phyloP scores from a whole-genome alignment of 2,329 filamentous ascomycete genomes.

The Metarhizium rileyi region DNA sequence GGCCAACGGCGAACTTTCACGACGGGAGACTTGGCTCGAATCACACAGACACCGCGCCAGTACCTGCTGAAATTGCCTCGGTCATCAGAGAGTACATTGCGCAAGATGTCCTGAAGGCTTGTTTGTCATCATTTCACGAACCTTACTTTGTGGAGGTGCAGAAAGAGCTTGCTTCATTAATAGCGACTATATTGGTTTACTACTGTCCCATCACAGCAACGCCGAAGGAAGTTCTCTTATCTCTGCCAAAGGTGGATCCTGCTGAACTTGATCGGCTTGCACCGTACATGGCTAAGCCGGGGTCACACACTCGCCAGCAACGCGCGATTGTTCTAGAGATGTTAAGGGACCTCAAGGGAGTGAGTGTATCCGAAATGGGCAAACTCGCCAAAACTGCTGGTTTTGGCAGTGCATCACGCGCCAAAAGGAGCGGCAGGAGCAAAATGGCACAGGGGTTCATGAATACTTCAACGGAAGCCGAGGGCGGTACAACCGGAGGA shows the following conservation, averaged over 20 bases:
- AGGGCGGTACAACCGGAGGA: constrained; percentile 18
- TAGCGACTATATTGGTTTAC: constrained; percentile 72
- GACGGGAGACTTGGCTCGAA: constrained; percentile 17
- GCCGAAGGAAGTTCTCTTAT: constrained; percentile 66
- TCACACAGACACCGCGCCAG: constrained; percentile 31
- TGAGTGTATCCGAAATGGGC: constrained; percentile 89
- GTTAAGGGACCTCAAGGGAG: constrained; percentile 75
- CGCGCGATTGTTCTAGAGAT: constrained; percentile 74
- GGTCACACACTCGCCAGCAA: constrained; percentile 62
- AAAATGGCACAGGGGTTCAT: constrained; percentile 59
- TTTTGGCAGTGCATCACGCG: constrained; percentile 17
- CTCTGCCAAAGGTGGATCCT: constrained; percentile 65
- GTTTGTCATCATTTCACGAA: constrained; percentile 84
- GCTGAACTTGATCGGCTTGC: constrained; percentile 57
- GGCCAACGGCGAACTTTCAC: constrained; percentile 11
- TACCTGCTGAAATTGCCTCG: constrained; percentile 43
- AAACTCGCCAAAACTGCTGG: constrained; percentile 55
- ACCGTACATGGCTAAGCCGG: constrained; percentile 47
- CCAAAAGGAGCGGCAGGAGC: constrained; percentile 20
- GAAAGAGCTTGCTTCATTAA: constrained; percentile 79
- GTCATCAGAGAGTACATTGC: constrained; percentile 85
- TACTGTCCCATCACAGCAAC: constrained; percentile 63
- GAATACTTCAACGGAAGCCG: constrained; percentile 35
- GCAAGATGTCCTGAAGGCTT: constrained; percentile 78
- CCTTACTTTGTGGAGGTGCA: constrained; percentile 95